A percentile compares a stretch with the other conserved stretches of the same genome.
These are phyloP conservation scores for Dactylellina parvicollis DNA, from an alignment of 2,329 filamentous ascomycete species.

Conservation along the genomic window DNA sequence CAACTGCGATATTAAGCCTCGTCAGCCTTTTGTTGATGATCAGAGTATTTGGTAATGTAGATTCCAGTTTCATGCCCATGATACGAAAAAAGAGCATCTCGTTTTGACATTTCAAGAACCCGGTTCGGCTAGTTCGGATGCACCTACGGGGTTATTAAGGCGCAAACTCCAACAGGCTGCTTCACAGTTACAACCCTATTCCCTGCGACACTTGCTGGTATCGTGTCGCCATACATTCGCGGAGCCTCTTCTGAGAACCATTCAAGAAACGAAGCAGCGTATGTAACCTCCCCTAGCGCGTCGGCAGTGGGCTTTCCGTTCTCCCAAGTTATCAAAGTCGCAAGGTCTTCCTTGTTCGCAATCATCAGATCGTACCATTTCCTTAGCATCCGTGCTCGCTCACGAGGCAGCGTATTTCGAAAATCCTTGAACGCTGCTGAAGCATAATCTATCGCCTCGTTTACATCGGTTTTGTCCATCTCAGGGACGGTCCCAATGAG, in stretches of 20 bases:
- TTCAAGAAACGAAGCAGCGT: conserved; percentile 79
- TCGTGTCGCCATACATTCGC: conserved; percentile 77
- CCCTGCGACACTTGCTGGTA: conserved; percentile 73
- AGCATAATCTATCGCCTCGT: conserved; percentile 84
- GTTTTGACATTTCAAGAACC: conserved; percentile 16
- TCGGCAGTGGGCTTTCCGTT: conserved; percentile 86
- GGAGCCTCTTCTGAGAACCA: conserved; percentile 86
- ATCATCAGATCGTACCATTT: conserved; percentile 84
- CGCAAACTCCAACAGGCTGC: conserved; percentile 85
- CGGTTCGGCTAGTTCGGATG: conserved; percentile 34
- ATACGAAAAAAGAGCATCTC: background rate
- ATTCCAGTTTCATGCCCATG: conserved; percentile 33
- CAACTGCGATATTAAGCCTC: conserved; percentile 64
- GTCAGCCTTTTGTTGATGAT: conserved; percentile 25
- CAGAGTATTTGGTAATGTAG: conserved; percentile 8
- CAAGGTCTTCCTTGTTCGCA: conserved; percentile 81
- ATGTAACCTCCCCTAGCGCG: conserved; percentile 75
- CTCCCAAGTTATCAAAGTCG: conserved; percentile 85
- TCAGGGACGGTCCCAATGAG: conserved; percentile 86
- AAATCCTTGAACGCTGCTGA: conserved; percentile 77
- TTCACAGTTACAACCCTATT: conserved; percentile 82
- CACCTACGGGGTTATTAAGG: conserved; percentile 76
- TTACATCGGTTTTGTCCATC: conserved; percentile 79
- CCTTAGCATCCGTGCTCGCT: conserved; percentile 77
- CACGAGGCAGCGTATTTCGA: conserved; percentile 75